Evolutionary conservation across 129 eudicot genomes (phyloP).

Genomic region (Saposhnikovia divaricata): DNA sequence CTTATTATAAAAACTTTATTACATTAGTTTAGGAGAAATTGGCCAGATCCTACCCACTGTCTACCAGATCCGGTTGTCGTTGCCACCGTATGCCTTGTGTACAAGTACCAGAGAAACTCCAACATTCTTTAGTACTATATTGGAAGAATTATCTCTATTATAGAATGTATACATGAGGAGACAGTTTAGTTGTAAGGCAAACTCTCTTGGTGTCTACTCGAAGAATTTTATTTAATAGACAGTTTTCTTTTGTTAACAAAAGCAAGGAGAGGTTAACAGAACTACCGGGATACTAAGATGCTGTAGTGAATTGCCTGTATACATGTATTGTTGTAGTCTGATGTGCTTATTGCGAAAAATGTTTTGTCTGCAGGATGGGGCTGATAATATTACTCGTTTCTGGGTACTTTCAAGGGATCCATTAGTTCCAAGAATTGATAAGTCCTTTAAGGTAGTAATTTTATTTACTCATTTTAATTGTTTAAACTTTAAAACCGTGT

Average conservation of each 20-base stretch:
- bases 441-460: conserved; percentile 57
- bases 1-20: neutral
- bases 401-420: conserved; percentile 85
- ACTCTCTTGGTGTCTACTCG: neutral
- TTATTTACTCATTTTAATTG: neutral
- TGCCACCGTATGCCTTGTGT: neutral
- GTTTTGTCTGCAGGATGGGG: conserved; percentile 39
- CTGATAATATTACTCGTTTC: conserved; percentile 61
- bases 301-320: neutral
- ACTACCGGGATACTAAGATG: neutral
- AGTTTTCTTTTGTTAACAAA: neutral
- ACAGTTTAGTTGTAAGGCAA: neutral
- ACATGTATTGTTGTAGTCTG: neutral
- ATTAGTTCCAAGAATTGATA: conserved; percentile 56
- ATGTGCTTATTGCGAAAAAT: neutral
- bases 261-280: neutral
- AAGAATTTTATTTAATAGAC: neutral
- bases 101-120: neutral
- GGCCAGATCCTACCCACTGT: neutral
- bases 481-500: conserved; percentile 1
- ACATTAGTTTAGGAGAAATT: neutral
- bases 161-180: neutral
- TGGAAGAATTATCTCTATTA: neutral
- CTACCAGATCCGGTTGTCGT: neutral
- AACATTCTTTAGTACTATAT: neutral